Percentiles rank a stretch among this genome's conserved stretches.
phyloP scores from a whole-genome alignment of 176 grass and related monocot genomes.

The Tuctoria greenei region DNA sequence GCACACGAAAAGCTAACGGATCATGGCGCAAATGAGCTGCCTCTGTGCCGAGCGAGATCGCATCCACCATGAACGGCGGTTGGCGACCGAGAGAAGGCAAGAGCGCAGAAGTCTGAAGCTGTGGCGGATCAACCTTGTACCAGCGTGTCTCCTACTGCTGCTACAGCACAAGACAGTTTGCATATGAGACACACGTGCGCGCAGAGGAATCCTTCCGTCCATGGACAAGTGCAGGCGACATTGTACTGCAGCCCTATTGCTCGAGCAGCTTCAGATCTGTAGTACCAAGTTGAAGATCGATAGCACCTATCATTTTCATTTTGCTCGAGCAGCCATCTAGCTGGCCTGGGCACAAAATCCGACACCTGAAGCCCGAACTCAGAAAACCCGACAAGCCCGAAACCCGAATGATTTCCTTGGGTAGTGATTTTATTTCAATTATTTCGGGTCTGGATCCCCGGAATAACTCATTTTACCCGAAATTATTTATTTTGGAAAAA shows the following conservation, averaged over 20 bases:
- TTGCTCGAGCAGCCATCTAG: no score
- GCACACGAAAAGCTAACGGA: neutral
- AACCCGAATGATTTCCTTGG: no score
- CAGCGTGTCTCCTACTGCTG: constrained; percentile 38
- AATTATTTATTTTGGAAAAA: no score
- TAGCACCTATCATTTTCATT: no score
- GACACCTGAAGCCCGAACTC: no score
- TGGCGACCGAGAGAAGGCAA: neutral
- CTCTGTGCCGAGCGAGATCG: constrained; percentile 27
- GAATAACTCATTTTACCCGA: no score
- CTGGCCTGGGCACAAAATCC: no score
- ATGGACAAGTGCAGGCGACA: neutral
- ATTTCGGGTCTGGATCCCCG: no score
- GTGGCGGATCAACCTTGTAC: constrained; percentile 37
- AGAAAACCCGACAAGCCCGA: no score
- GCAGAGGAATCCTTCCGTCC: neutral
- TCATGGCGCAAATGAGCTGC: constrained; percentile 16
- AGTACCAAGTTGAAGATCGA: neutral
- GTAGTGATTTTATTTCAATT: no score
- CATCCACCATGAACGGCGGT: constrained; percentile 4
- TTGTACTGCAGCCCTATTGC: constrained; percentile 5
- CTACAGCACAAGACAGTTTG: constrained; percentile 47
- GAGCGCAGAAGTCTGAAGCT: neutral
- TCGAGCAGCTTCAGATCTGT: constrained; percentile 18
- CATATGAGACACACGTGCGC: constrained; percentile 41